These are phyloP conservation scores for Cordyceps militaris DNA, from an alignment of 2,329 filamentous ascomycete genomes.

Conservation along the genomic window DNA sequence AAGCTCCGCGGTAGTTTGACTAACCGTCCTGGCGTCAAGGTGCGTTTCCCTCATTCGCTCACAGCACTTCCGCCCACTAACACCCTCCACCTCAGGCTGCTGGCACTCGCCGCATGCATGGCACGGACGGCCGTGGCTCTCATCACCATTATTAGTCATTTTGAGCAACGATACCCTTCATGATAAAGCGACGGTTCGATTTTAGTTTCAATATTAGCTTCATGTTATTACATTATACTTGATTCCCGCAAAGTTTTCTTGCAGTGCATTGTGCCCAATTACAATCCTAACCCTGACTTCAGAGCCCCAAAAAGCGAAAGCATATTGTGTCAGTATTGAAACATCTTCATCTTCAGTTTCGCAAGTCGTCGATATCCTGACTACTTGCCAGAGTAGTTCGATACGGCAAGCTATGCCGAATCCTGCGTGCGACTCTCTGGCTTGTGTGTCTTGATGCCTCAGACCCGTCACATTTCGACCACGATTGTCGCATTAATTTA, in stretches of 20 bases:
- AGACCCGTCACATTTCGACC: not conserved
- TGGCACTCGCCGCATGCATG: slow-evolving; percentile 65
- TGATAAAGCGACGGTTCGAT: not conserved
- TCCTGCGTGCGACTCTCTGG: not conserved
- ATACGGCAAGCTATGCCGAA: not conserved
- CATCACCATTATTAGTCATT: slow-evolving; percentile 22
- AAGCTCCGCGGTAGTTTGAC: slow-evolving; percentile 66
- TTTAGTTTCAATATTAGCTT: not conserved
- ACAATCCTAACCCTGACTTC: not conserved
- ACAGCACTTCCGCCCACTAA: not conserved
- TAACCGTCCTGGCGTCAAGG: slow-evolving; percentile 63
- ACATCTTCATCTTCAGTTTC: not conserved
- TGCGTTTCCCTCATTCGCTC: slow-evolving; percentile 22
- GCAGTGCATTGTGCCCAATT: not conserved
- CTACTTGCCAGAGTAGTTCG: not conserved
- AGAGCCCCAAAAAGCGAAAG: not conserved
- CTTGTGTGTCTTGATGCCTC: not conserved
- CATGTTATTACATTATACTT: not conserved
- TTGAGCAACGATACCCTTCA: not conserved
- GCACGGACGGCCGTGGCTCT: slow-evolving; percentile 61
- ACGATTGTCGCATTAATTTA: slow-evolving; percentile 11
- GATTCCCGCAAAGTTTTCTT: not conserved
- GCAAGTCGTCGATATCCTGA: not conserved
- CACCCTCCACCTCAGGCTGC: slow-evolving; percentile 46
- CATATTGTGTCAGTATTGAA: not conserved